These are phyloP conservation scores for Trichoderma sp. DNA, from an alignment of 2,329 filamentous ascomycete genomes.

Conservation along the genomic window DNA sequence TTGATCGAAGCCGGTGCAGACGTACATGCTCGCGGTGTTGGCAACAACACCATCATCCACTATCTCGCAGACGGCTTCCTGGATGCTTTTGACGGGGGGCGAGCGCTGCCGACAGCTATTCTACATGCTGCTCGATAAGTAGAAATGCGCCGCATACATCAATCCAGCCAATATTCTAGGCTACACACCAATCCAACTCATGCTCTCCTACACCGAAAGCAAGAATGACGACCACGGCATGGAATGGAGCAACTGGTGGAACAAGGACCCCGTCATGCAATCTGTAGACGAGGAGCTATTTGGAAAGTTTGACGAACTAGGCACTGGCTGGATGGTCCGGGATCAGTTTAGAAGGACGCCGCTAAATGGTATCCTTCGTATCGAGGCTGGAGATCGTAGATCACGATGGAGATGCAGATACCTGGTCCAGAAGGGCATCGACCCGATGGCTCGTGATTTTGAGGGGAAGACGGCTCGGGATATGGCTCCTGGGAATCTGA, in stretches of 20 bases:
- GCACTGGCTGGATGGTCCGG: background rate
- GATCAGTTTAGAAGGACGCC: background rate
- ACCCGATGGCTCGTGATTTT: background rate
- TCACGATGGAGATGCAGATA: background rate
- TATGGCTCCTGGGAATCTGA: background rate
- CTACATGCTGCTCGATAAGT: background rate
- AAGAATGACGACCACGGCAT: background rate
- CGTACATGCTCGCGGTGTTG: background rate
- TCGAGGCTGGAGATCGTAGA: background rate
- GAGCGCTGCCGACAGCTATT: background rate
- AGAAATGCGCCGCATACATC: background rate
- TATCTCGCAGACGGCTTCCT: background rate
- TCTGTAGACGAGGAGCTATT: background rate
- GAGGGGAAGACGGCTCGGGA: slow-evolving; percentile 4
- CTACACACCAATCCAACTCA: background rate
- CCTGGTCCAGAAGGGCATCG: background rate
- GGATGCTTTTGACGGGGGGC: background rate
- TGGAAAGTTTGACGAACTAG: background rate
- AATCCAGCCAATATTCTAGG: background rate
- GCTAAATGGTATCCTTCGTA: background rate
- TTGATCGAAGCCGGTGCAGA: background rate
- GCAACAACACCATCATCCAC: background rate
- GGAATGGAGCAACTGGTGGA: background rate
- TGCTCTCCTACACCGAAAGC: background rate
- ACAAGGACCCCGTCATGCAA: background rate